Evolutionary conservation across 495 filamentous ascomycete species (phyloP), one percentile per base, ranked within the genome.

Genomic region (Aspergillus homomorphus): DNA sequence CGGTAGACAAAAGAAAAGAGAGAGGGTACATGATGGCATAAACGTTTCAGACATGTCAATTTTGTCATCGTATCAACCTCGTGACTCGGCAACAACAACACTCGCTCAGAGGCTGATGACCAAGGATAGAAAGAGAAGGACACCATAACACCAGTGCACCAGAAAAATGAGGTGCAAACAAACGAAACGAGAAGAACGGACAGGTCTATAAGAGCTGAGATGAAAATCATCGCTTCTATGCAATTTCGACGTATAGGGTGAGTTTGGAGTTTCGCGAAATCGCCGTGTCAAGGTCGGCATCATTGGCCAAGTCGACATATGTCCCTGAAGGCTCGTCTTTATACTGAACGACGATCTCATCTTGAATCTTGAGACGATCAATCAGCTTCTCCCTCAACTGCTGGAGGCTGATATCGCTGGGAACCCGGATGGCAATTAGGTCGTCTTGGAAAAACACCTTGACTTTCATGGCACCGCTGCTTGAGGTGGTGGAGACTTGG

Each of bases 371-470:
- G 41, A 92, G 77, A 7, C 91, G 83, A 41, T 92, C 91, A 50
- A 78, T 77, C 28, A 94, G 82, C 65, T 90, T 91, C 54, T 97
- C 91, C 57, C 86, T 87, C 43, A 98, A 81, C 59, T 89, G 87
- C 63, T 81, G 79, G 74, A 88, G 92, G 61, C 77, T 83, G 62
- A 96, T 89, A 44, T 93, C 87, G 4, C 78, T 80, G 2, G 93
- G 90, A 42, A 98, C 87, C 45, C 92, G 87, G 65, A 98, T 92
- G 44, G 92, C 88, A 63, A 96, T 92, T 58, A 92, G 80, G 61
- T 97, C 92, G 63, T 94, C 89, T 61, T 89, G 84, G 76, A 90
- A 95, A 73, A 88, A 92, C 41, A 97, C 87, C 75, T 98, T 98
- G 68, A 98, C 89, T 72, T 96, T 98, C 74, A 96, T 84, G 1